Base-by-base conservation (phyloP, 495 filamentous ascomycete genomes). In the Aspergillus avenaceus region DNA sequence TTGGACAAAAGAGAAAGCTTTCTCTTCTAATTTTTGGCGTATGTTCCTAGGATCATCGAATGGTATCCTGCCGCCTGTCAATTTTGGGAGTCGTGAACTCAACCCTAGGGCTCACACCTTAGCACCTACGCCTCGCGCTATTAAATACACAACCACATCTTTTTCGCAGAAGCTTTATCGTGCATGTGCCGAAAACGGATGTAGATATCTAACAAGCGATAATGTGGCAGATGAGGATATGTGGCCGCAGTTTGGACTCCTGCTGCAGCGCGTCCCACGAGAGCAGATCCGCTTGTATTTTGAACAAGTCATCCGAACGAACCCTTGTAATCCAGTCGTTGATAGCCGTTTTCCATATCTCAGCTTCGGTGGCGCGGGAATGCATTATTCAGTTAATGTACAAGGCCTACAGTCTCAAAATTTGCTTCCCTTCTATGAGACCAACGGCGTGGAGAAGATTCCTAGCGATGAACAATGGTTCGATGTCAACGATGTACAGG, bases 401-500 rank as follows among this genome's bases (percentile, higher is more conserved):
- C 24, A 22, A 22, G 29, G 16, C 4, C 8, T 16, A 7, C 24
- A 6, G 12, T 24, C 41, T 9, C 26, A 40, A 4, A 49, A 23
- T 8, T 14, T 53, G 2, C 45, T 45, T 14, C 44, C 14, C 5
- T 54, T 57, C 28, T 38, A 49, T 28, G 47, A 7, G 22, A 49
- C 58, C 16, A 61, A 61, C 47, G 58, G 58, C 1, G 47, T 57
- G 13, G 32, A 2, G 21, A 26, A 49, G 21, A 8, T 58, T 42
- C 27, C 24, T 28, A 53, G 41, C 12, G 50, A 61, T 19, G 54
- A 61, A 25, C 24, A 58, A 38, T 61, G 54, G 54, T 61, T 61
- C 22, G 58, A 61, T 45, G 48, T 58, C 14, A 47, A 54, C 29
- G 58, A 61, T 47, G 32, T 61, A 9, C 54, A 61, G 34, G 38